A percentile compares a stretch with the other conserved stretches of the same genome.
Evolutionary conservation across 2,329 filamentous ascomycete genomes (phyloP).

Genomic region (Penicillium sp.): DNA sequence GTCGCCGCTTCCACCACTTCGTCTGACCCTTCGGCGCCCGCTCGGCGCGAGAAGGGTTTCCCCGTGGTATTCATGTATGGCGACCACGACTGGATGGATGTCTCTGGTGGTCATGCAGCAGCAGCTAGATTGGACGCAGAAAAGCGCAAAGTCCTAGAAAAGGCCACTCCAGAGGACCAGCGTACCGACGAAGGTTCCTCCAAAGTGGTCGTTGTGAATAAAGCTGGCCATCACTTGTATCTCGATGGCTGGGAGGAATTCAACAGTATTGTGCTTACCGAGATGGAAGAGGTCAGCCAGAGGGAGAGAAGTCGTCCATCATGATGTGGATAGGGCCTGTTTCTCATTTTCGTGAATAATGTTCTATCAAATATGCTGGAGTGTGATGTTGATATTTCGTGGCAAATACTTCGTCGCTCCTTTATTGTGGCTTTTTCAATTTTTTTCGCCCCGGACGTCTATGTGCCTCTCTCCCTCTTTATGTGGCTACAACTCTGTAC

Average conservation of each 20-base stretch:
- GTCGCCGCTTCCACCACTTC: constrained; percentile 8
- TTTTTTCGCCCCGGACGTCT: constrained; percentile 1
- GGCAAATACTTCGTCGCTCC: neutral
- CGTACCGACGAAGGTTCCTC: constrained; percentile 66
- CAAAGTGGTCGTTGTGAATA: constrained; percentile 69
- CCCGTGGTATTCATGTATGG: constrained; percentile 93
- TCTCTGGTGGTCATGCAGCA: constrained; percentile 70
- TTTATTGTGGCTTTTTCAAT: neutral
- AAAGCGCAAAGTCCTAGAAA: constrained; percentile 50
- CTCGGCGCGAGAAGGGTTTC: constrained; percentile 54
- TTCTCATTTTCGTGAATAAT: constrained; percentile 5
- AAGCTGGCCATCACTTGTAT: constrained; percentile 64
- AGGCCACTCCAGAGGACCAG: constrained; percentile 58
- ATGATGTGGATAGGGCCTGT: neutral
- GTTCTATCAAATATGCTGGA: constrained; percentile 9
- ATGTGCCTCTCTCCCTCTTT: neutral
- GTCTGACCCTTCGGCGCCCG: constrained; percentile 12
- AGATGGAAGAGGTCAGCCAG: constrained; percentile 55
- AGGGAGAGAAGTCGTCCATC: constrained; percentile 20
- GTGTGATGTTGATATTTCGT: constrained; percentile 2
- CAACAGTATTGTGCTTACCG: constrained; percentile 55
- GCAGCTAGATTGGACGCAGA: constrained; percentile 68
- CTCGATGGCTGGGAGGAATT: constrained; percentile 63
- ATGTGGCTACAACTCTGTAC: neutral
- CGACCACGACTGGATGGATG: constrained; percentile 98